Evolutionary conservation across 2,329 filamentous ascomycete genomes (phyloP), one percentile per base, ranked within the genome.

Genomic region (Penicillium glabrum): DNA sequence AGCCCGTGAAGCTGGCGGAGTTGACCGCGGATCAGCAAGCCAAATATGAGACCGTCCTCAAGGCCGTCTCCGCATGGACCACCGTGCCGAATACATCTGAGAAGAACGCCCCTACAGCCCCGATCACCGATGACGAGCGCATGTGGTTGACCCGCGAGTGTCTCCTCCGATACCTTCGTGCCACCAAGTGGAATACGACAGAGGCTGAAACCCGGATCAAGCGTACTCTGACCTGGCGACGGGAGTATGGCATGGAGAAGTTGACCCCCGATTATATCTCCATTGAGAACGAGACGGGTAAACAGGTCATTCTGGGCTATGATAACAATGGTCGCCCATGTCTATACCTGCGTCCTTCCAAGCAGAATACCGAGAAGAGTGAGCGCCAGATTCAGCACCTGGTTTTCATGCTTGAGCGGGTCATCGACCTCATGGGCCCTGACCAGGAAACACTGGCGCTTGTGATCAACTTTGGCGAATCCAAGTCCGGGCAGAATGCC

Each of bases 141-240:
- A 86, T 95, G 78, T 99, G 91, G 87, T 83, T 99, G 64, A 96
- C 93, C 13, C 86, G 87, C 63, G 95, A 99, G 73, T 98, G 93
- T 72, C 83, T 99, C 16, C 82, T 97, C 41, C 89, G 95, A 65
- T 99, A 96, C 73, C 86, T 99, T 29, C 89, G 93, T 58, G 95
- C 95, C 21, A 93, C 91, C 37, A 97, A 96, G 76, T 99, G 95
- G 92, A 82, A 87, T 64, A 82, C 89, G 49, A 78, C 85, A 44
- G 86, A 93, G 47, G 86, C 95, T 9, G 83, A 88, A 64, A 89
- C 88, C 71, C 89, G 95, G n/a, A 76, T 98, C 41, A 86, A 88
- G 64, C 84, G 84, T 45, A 97, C 93, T 0, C 78, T 98, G 56
- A 83, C 85, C 58, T 99, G 95, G 95, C 86, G 95, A 46, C 85